Percentiles rank a stretch among this genome's conserved stretches.
Evolutionary conservation across 1,139 yeast species (phyloP).

Genomic region (Kodamaea arcana): DNA sequence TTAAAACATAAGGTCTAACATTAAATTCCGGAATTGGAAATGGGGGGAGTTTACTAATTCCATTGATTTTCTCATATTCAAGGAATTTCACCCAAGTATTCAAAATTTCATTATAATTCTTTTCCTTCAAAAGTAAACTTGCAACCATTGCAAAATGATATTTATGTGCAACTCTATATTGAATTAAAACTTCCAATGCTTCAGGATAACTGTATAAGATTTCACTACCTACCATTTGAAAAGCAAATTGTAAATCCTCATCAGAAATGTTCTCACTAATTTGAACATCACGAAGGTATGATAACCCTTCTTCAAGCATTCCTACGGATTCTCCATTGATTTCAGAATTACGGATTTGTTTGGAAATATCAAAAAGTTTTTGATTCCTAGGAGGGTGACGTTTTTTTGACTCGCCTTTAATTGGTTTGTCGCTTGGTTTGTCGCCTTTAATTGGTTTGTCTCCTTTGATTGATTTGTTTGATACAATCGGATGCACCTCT

Average conservation of each 20-base stretch:
- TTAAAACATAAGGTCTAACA: slow-evolving; percentile 15
- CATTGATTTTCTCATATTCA: slow-evolving; percentile 20
- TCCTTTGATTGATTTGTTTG: background rate
- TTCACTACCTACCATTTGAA: slow-evolving; percentile 9
- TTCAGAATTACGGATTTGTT: slow-evolving; percentile 29
- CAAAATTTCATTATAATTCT: slow-evolving; percentile 24
- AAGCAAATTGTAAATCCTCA: slow-evolving; percentile 18
- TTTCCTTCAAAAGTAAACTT: slow-evolving; percentile 16
- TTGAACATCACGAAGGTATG: slow-evolving; percentile 38
- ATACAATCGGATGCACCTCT: background rate
- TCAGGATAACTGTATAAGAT: slow-evolving; percentile 20
- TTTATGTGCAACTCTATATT: slow-evolving; percentile 29
- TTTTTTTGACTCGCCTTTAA: background rate
- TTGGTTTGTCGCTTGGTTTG: slow-evolving; percentile 1
- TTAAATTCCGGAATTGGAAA: slow-evolving; percentile 9
- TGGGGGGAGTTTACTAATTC: slow-evolving; percentile 9
- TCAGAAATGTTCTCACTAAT: slow-evolving; percentile 28
- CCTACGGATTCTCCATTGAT: slow-evolving; percentile 28
- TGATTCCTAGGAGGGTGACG: slow-evolving; percentile 12
- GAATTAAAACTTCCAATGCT: slow-evolving; percentile 23
- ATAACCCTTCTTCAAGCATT: slow-evolving; percentile 41
- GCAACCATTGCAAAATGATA: slow-evolving; percentile 30
- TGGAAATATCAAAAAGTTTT: slow-evolving; percentile 34
- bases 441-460: background rate
- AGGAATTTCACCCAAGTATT: slow-evolving; percentile 32